Conservation (phyloP, 2,329 filamentous ascomycete genomes). For the Colletotrichum trifolii region DNA sequence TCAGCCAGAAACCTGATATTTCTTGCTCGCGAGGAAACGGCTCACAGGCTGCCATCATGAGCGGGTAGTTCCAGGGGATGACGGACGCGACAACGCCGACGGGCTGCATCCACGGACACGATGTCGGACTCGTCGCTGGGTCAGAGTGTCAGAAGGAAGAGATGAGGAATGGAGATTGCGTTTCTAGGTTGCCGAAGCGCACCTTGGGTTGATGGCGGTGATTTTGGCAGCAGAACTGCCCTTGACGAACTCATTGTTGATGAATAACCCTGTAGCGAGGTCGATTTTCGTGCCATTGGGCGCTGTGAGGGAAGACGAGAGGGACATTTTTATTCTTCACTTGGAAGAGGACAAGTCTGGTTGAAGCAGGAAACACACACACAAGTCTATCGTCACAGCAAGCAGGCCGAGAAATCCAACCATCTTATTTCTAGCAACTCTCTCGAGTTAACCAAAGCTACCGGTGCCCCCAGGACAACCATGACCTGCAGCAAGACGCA, state of each 20-base stretch:
- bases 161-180: background rate
- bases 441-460: background rate
- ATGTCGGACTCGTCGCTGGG: constrained; percentile 51
- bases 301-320: constrained; percentile 60
- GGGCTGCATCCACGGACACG: constrained; percentile 74
- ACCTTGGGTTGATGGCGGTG: constrained; percentile 72
- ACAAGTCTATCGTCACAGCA: too few relatives aligned
- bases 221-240: constrained; percentile 66
- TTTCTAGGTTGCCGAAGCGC: background rate
- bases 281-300: constrained; percentile 76
- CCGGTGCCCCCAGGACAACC: constrained; percentile 1
- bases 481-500: background rate
- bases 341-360: too few relatives aligned
- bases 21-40: too few relatives aligned
- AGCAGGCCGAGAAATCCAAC: too few relatives aligned
- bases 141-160: too few relatives aligned
- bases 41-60: constrained; percentile 53
- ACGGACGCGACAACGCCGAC: constrained; percentile 82
- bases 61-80: constrained; percentile 82
- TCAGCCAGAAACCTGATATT: too few relatives aligned
- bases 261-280: constrained; percentile 78
- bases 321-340: too few relatives aligned
- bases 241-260: constrained; percentile 80
- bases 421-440: too few relatives aligned
- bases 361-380: too few relatives aligned